These are phyloP conservation scores for Globisporangium heterothallicum DNA, from an alignment of 352 stramenopile species.

Conservation along the genomic window DNA sequence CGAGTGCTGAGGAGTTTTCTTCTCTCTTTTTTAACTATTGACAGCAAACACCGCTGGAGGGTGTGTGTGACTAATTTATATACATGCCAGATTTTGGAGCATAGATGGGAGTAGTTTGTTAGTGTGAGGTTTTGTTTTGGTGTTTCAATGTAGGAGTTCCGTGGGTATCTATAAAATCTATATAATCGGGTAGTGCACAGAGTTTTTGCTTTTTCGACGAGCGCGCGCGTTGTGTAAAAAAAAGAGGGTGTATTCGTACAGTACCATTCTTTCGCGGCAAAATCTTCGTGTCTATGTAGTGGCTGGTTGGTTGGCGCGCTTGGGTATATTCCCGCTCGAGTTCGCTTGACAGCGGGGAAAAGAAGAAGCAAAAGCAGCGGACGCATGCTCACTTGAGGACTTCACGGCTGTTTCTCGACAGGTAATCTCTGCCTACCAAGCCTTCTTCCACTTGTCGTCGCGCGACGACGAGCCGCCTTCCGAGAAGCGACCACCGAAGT, in stretches of 20 bases:
- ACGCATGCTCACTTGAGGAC: neutral
- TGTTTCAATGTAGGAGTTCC: too few relatives aligned
- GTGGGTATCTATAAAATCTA: slow-evolving; percentile 16
- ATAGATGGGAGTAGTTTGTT: too few relatives aligned
- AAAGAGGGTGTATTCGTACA: slow-evolving; percentile 1
- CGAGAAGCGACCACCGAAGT: slow-evolving; percentile 34
- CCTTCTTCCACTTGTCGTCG: slow-evolving; percentile 22
- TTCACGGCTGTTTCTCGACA: slow-evolving; percentile 11
- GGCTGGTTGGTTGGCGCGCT: neutral
- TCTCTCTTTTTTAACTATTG: neutral
- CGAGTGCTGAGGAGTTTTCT: slow-evolving; percentile 10
- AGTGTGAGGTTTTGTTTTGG: too few relatives aligned
- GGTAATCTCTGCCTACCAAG: slow-evolving; percentile 13
- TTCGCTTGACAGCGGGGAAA: neutral
- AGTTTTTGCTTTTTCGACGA: neutral
- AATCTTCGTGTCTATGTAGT: slow-evolving; percentile 1
- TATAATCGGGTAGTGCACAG: slow-evolving; percentile 1
- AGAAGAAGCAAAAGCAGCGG: neutral
- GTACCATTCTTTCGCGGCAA: slow-evolving; percentile 5
- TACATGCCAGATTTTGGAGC: too few relatives aligned
- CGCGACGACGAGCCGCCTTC: slow-evolving; percentile 17
- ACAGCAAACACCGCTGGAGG: too few relatives aligned
- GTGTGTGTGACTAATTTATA: neutral
- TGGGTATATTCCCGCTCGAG: neutral
- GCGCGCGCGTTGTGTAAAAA: neutral